Evolutionary conservation across 257 asterid species (phyloP).

Genomic region (Solanum virginianum): DNA sequence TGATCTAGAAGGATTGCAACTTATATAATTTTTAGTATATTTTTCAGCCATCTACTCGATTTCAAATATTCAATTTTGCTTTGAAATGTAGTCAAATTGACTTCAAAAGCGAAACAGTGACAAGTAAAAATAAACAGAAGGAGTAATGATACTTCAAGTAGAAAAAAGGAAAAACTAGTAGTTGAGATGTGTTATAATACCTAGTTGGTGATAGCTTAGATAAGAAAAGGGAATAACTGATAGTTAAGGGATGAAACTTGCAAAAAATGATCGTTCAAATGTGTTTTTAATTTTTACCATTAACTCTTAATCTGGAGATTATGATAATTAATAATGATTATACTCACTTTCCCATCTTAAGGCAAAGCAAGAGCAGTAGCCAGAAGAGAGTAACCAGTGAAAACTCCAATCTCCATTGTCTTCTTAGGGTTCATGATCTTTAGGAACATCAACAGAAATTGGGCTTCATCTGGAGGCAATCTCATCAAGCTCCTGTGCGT

Average conservation of each 20-base stretch:
- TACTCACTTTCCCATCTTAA: constrained; percentile 33
- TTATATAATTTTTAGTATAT: too few species aligned
- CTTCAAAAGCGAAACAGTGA: too few species aligned
- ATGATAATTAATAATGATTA: neutral
- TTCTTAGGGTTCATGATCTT: constrained; percentile 14
- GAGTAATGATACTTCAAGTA: neutral
- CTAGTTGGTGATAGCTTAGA: neutral
- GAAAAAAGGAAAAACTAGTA: neutral
- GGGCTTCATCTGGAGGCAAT: constrained; percentile 45
- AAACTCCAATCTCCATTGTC: neutral
- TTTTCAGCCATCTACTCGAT: too few species aligned
- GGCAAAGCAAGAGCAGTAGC: constrained; percentile 46
- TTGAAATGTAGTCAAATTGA: too few species aligned
- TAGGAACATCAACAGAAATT: constrained; percentile 30
- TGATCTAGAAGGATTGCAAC: too few species aligned
- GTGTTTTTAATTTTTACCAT: neutral
- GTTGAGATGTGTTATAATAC: neutral
- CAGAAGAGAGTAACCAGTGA: constrained; percentile 46
- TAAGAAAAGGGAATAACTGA: neutral
- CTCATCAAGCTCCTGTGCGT: constrained; percentile 37
- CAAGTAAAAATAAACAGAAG: too few species aligned
- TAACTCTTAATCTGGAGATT: neutral
- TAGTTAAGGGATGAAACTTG: neutral
- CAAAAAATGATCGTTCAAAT: neutral
- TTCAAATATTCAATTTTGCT: too few species aligned